Evolutionary conservation across 1,139 yeast genomes (phyloP).

Genomic region (Candida freyschussii): DNA sequence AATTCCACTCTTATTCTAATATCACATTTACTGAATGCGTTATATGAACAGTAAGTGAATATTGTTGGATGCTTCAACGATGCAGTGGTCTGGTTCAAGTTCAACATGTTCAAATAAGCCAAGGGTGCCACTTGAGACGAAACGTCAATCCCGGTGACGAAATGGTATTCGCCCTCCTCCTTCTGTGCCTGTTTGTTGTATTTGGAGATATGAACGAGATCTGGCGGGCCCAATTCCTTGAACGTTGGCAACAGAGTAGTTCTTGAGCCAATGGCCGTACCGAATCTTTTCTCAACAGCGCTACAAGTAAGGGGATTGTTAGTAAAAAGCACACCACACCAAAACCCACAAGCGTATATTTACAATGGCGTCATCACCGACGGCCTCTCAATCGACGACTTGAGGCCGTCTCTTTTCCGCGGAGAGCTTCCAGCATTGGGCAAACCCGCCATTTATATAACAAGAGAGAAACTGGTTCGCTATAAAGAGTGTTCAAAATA

Average conservation of each 20-base stretch:
- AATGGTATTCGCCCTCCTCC: conserved; percentile 40
- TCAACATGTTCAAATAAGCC: conserved; percentile 72
- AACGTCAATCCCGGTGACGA: conserved; percentile 56
- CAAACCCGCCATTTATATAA: too few relatives aligned
- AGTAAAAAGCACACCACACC: not conserved
- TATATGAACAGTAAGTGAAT: conserved; percentile 58
- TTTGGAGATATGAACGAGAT: conserved; percentile 66
- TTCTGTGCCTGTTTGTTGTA: conserved; percentile 34
- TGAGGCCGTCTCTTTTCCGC: conserved; percentile 5
- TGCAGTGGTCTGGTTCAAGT: conserved; percentile 32
- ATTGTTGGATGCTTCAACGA: conserved; percentile 39
- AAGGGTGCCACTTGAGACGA: conserved; percentile 58
- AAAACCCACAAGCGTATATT: not conserved
- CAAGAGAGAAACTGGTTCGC: too few relatives aligned
- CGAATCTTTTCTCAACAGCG: conserved; percentile 25
- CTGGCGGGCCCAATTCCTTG: conserved; percentile 77
- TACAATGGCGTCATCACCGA: conserved; percentile 8
- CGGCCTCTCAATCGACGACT: conserved; percentile 7
- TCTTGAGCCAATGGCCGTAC: conserved; percentile 40
- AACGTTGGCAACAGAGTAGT: conserved; percentile 34
- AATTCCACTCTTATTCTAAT: conserved; percentile 63
- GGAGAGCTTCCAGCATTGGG: too few relatives aligned
- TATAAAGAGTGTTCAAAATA: too few relatives aligned
- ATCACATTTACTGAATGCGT: conserved; percentile 65
- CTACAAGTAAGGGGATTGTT: conserved; percentile 7